Percentiles rank a stretch among this genome's conserved stretches.
phyloP scores from a whole-genome alignment of 78 protist species.

The Dictyostelium brefeldianum region DNA sequence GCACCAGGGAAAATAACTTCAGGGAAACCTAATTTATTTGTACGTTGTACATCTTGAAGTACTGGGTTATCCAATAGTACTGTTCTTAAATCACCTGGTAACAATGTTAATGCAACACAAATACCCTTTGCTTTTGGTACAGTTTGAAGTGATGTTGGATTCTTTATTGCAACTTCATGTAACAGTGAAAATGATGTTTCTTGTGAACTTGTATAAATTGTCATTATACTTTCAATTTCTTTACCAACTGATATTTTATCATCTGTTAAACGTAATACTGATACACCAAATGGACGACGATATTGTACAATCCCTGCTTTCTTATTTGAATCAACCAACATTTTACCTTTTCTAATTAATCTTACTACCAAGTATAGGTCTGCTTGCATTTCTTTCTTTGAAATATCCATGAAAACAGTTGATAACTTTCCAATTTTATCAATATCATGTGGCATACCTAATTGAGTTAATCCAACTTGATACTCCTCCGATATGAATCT shows the following conservation, averaged over 20 bases:
- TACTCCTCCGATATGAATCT: constrained; percentile 67
- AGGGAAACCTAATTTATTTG: constrained; percentile 66
- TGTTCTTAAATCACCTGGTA: constrained; percentile 48
- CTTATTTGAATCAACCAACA: constrained; percentile 58
- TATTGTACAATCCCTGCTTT: constrained; percentile 47
- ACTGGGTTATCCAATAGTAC: constrained; percentile 57
- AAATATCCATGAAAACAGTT: constrained; percentile 59
- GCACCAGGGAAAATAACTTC: constrained; percentile 76
- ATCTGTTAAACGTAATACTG: constrained; percentile 37
- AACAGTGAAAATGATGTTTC: constrained; percentile 39
- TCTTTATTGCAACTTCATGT: constrained; percentile 68
- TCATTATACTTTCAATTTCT: constrained; percentile 52
- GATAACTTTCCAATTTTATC: constrained; percentile 69
- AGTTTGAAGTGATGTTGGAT: constrained; percentile 50
- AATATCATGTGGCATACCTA: constrained; percentile 72
- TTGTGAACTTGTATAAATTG: constrained; percentile 53
- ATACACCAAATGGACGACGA: constrained; percentile 76
- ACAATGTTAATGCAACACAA: constrained; percentile 43
- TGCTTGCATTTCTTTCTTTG: constrained; percentile 52
- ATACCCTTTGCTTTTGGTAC: constrained; percentile 77
- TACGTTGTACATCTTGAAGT: constrained; percentile 33
- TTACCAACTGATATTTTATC: constrained; percentile 45
- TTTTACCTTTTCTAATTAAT: constrained; percentile 63
- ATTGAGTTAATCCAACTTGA: constrained; percentile 64
- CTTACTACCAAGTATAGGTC: constrained; percentile 54